Base-by-base conservation (phyloP, 2,329 filamentous ascomycete species). In the Fusarium buxicola region DNA sequence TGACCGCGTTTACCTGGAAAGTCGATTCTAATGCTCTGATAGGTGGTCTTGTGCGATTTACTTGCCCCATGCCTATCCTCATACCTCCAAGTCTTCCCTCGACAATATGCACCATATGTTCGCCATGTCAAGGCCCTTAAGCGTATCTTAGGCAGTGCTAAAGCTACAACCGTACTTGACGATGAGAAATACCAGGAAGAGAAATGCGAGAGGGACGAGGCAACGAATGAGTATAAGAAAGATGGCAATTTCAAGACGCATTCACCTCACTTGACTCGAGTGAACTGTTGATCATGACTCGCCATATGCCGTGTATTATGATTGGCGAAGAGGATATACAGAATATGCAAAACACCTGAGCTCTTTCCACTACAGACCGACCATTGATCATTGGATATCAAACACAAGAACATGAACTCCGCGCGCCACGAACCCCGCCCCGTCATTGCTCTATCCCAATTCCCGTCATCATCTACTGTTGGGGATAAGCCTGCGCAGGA, bases 61-160 rank as follows among this genome's bases (percentile, higher is more conserved):
- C 70, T 46, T 84, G 80, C 55, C 75, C 4, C 81, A 85, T 49
- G 73, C 75, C 0, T 85, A 85, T 60, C 73, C 81, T 0, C 80
- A 84, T 47, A 72, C 74, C 1, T 74, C 72, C 2, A 16, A 41
- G 1, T 65, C 4, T 5, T 66, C 70, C 1, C 18, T 59, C 1
- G 13, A 43, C 0, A 35, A 61, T 5, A 66, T 81, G 2, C 78
- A 78, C 0, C 68, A 66, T 4, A 68, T 70, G 1, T 70, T 85
- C 1, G 82, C 84, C 56, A 75, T 81, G 57, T 70, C 57, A 53
- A 68, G 46, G 63, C 62, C 4, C 47, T 71, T 1, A 54, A 54
- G 1, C 65, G 56, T 0, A 46, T 68, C 1, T 7, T 57, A 0
- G 54, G 59, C 2, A 16, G 7, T 3, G 65, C 52, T 2, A 10